A percentile compares a stretch with the other conserved stretches of the same genome.
These are phyloP conservation scores for Rhizopogon vesiculosus DNA, from an alignment of 768 basidiomycete genomes.

Conservation along the genomic window DNA sequence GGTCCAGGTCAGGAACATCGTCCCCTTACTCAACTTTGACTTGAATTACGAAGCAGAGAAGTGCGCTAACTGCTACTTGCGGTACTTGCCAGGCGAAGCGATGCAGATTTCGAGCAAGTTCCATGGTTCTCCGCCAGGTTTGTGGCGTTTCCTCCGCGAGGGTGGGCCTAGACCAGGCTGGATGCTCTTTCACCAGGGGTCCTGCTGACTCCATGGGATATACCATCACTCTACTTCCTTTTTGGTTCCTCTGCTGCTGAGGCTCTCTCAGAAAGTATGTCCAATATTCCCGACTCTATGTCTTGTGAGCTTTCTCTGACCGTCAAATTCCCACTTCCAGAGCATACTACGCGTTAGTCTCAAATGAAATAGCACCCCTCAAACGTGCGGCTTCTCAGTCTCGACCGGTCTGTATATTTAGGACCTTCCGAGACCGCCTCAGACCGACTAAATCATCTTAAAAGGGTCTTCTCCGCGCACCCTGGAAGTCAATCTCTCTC, in stretches of 20 bases:
- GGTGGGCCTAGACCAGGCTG: no score
- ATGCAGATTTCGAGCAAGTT: no score
- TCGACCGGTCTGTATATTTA: constrained; percentile 17
- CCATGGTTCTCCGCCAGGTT: no score
- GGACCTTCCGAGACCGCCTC: not conserved
- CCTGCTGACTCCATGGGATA: not conserved
- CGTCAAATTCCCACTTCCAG: not conserved
- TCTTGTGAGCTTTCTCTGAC: not conserved
- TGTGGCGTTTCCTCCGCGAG: no score
- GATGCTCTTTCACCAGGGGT: not conserved
- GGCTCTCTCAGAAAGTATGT: constrained; percentile 2
- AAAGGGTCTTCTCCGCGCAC: not conserved
- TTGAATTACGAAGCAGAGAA: not conserved
- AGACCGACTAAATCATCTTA: not conserved
- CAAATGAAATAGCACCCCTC: constrained; percentile 17
- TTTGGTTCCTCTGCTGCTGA: no score
- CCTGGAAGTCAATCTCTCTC: not conserved
- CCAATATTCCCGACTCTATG: constrained; percentile 1
- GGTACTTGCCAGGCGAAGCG: no score
- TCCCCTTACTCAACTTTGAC: not conserved
- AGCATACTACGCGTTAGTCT: constrained; percentile 1
- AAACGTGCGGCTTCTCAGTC: constrained; percentile 6
- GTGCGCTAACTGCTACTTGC: no score
- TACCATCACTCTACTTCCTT: not conserved
- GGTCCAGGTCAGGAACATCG: not conserved